Conservation (phyloP, 2,329 filamentous ascomycete species). For the Exophiala sp. region DNA sequence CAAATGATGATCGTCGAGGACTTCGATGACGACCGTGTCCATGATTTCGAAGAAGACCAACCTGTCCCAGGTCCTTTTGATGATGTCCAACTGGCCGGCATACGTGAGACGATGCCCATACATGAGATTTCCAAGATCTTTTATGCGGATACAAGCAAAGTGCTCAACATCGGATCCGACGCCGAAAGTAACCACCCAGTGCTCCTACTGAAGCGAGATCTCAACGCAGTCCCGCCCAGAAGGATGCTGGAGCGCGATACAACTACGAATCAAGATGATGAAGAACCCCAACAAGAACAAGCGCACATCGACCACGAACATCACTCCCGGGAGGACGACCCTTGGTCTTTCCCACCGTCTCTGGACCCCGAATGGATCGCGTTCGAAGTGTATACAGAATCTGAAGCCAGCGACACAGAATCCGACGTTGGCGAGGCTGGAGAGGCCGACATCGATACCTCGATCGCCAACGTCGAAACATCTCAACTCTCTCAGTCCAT, state of each 20-base stretch:
- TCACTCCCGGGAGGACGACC: slow-evolving; percentile 33
- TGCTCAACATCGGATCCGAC: slow-evolving; percentile 74
- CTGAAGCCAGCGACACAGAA: slow-evolving; percentile 27
- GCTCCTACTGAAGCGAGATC: slow-evolving; percentile 69
- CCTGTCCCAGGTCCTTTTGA: slow-evolving; percentile 57
- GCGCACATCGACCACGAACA: slow-evolving; percentile 16
- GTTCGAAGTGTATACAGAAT: slow-evolving; percentile 74
- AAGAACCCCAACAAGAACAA: slow-evolving; percentile 23
- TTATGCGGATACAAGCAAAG: slow-evolving; percentile 85
- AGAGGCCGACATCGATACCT: slow-evolving; percentile 18
- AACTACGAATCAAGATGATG: slow-evolving; percentile 21
- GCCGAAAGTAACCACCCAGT: slow-evolving; percentile 70
- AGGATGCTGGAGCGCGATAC: slow-evolving; percentile 52
- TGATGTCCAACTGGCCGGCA: slow-evolving; percentile 59
- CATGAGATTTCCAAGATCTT: slow-evolving; percentile 85
- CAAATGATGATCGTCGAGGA: slow-evolving; percentile 81
- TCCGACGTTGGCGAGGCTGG: slow-evolving; percentile 23
- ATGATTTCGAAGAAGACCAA: slow-evolving; percentile 61
- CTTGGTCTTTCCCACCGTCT: slow-evolving; percentile 65
- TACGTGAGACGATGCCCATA: slow-evolving; percentile 65
- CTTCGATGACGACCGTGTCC: slow-evolving; percentile 66
- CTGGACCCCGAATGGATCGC: slow-evolving; percentile 90
- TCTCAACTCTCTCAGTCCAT: slow-evolving; percentile 42
- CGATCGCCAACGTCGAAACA: slow-evolving; percentile 29
- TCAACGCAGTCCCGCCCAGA: slow-evolving; percentile 59